Percentiles rank a stretch among this genome's conserved stretches.
These are phyloP conservation scores for Curvularia eragrostidis DNA, from an alignment of 2,329 filamentous ascomycete species.

Conservation along the genomic window DNA sequence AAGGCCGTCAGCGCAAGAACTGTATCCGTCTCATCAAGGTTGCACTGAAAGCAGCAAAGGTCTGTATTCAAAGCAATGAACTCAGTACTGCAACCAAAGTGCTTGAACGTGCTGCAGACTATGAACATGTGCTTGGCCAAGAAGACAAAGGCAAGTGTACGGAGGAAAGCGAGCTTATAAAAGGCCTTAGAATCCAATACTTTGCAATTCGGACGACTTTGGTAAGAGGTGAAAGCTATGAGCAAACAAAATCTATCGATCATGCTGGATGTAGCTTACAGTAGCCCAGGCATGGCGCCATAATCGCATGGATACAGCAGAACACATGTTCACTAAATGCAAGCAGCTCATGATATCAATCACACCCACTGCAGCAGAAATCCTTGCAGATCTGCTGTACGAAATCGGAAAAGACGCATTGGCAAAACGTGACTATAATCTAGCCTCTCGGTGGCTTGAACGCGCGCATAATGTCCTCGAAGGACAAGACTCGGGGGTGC, in stretches of 20 bases:
- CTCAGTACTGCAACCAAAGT: conserved; percentile 65
- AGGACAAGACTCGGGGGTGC: conserved; percentile 59
- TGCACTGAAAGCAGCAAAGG: conserved; percentile 69
- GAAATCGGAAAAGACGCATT: conserved; percentile 72
- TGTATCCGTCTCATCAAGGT: conserved; percentile 67
- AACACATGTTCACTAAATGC: conserved; percentile 75
- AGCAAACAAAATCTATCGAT: no score
- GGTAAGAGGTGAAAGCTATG: conserved; percentile 55
- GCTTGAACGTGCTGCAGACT: conserved; percentile 69
- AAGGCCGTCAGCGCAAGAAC: conserved; percentile 33
- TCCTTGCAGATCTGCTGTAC: conserved; percentile 71
- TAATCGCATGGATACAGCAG: conserved; percentile 74
- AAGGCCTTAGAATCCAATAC: conserved; percentile 65
- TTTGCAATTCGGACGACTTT: conserved; percentile 69
- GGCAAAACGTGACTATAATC: conserved; percentile 58
- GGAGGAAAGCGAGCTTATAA: conserved; percentile 41
- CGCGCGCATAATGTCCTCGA: conserved; percentile 68
- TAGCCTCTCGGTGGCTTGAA: conserved; percentile 75
- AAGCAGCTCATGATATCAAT: conserved; percentile 48
- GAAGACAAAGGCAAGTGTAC: conserved; percentile 23
- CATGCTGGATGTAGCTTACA: neutral
- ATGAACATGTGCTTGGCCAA: conserved; percentile 40
- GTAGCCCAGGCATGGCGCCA: conserved; percentile 73
- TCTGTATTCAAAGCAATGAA: conserved; percentile 67
- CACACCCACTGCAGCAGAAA: conserved; percentile 63